Evolutionary conservation across 495 filamentous ascomycete genomes (phyloP).

Genomic region (Annulohypoxylon stygium): DNA sequence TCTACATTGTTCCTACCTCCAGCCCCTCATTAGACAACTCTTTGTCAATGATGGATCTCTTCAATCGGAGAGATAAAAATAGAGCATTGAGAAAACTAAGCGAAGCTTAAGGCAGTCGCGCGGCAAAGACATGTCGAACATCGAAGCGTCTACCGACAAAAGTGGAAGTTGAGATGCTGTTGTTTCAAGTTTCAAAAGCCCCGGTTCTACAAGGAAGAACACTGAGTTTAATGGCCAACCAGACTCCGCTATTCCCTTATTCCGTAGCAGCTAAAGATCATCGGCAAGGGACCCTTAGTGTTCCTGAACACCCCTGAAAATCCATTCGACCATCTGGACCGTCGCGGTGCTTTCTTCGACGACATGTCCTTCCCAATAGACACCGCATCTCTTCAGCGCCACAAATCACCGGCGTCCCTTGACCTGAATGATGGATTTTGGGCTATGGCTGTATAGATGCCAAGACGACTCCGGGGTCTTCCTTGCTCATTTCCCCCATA

Average conservation of each 20-base stretch:
- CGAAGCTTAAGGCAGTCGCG: constrained; percentile 5
- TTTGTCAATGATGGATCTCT: too few species aligned
- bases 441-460: constrained; percentile 11
- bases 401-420: constrained; percentile 18
- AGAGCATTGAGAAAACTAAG: neutral
- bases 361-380: constrained; percentile 23
- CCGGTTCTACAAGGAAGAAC: constrained; percentile 8
- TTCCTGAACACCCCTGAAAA: constrained; percentile 37
- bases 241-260: constrained; percentile 14
- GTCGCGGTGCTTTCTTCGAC: constrained; percentile 29
- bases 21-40: too few species aligned
- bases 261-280: constrained; percentile 28
- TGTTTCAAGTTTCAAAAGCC: constrained; percentile 37
- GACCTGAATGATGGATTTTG: constrained; percentile 14
- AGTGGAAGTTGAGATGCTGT: constrained; percentile 20
- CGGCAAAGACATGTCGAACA: constrained; percentile 25
- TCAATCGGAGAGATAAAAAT: neutral
- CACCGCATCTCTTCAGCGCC: constrained; percentile 14
- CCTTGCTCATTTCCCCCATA: constrained; percentile 12
- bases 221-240: constrained; percentile 27
- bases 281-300: constrained; percentile 8
- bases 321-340: constrained; percentile 20
- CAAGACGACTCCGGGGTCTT: neutral
- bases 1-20: neutral
- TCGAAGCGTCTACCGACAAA: constrained; percentile 24